Evolutionary conservation across 768 basidiomycete species (phyloP), one percentile per base, ranked within the genome.

Genomic region (Ramaria rubella): DNA sequence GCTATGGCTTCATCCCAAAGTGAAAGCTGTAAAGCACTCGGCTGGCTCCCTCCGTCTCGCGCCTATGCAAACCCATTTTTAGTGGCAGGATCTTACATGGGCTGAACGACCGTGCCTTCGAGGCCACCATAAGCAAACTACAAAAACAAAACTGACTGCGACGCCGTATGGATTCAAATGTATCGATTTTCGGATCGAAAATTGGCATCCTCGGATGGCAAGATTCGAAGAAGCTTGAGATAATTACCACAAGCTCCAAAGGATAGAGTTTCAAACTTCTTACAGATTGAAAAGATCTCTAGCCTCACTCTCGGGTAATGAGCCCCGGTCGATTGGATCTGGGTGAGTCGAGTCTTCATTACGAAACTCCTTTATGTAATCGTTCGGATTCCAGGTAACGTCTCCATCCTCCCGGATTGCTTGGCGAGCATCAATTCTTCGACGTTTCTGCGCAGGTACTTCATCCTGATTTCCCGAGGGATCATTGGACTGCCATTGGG

Each of bases 1-100:
- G 36, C 34, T 38, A 54, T 54, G 15, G 52, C 52, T 54, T 54
- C 52, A 7, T 54, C 52, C 54, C 54, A 55, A 2, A 55, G 42
- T 29, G 24, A 21, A 45, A 45, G 21, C 30, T 55, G 54, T 33
- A 55, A 45, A 17, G 43, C 24, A 48, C 31, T 45, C 15, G 43
- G 33, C 26, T 11, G 43, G 31, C 19, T 45, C 4, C 54, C 44
- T 33, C 54, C 54, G 34, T 55, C 54, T 34, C 54, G 42, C 17
- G 54, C 44, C 54, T 55, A 29, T 19, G 19, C 17, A 12, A n/a
- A 43, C 11, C 12, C 24, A 54, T 23, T 24, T 29, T 40, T n/a
- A 27, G 12, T 29, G 19, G 19, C 12, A 50, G 44, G 23, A 23
- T 12, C 12, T 4, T 31, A 33, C n/a, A 55, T 27, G 11, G 34